Evolutionary conservation across 768 basidiomycete species (phyloP).

Genomic region (Calocybe cyanea): DNA sequence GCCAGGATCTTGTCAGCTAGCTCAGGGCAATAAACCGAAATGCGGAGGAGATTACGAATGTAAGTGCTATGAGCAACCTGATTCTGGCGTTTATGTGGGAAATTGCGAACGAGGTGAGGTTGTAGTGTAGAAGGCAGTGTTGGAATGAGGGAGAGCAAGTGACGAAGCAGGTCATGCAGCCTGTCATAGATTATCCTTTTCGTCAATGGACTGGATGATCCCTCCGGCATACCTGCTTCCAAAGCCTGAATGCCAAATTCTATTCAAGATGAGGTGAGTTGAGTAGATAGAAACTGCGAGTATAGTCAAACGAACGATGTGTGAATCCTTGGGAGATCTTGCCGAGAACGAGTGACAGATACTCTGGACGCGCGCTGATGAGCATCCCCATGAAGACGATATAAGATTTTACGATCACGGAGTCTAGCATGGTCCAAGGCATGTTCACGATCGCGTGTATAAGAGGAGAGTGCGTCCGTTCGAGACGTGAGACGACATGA

Average conservation of each 20-base stretch:
- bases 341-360: constrained; percentile 77
- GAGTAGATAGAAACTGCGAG: too few species aligned
- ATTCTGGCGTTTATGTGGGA: constrained; percentile 91
- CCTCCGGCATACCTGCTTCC: constrained; percentile 53
- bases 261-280: constrained; percentile 28
- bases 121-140: constrained; percentile 85
- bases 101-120: constrained; percentile 78
- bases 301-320: constrained; percentile 78
- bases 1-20: constrained; percentile 79
- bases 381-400: constrained; percentile 89
- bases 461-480: constrained; percentile 71
- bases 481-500: constrained; percentile 88
- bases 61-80: constrained; percentile 80
- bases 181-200: constrained; percentile 83
- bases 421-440: constrained; percentile 93
- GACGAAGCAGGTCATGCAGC: constrained; percentile 78
- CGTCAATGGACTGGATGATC: constrained; percentile 69
- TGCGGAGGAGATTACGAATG: constrained; percentile 80
- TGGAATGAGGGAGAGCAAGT: constrained; percentile 87
- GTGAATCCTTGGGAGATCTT: constrained; percentile 86
- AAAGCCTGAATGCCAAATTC: constrained; percentile 72
- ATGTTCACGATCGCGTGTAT: constrained; percentile 84
- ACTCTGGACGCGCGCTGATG: constrained; percentile 88
- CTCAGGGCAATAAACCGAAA: constrained; percentile 87
- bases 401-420: constrained; percentile 81